phyloP scores from a whole-genome alignment of 2,329 filamentous ascomycete species.

The Proliferodiscus dingleyae region DNA sequence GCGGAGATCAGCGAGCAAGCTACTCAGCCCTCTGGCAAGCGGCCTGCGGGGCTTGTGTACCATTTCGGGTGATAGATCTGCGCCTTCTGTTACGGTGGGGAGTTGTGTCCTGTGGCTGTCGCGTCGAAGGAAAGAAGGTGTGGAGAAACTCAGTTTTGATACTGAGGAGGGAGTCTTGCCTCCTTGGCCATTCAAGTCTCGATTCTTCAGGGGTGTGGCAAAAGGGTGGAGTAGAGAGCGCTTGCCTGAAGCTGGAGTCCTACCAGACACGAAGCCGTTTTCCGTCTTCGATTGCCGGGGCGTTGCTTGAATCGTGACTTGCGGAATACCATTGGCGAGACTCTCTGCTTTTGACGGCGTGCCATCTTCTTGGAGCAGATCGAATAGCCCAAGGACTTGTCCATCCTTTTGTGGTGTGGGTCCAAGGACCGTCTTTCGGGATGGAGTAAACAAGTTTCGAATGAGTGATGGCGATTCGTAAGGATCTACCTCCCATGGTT shows the following conservation, averaged over 20 bases:
- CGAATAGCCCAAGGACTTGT: slow-evolving; percentile 71
- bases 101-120: slow-evolving; percentile 39
- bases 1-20: slow-evolving; percentile 65
- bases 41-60: slow-evolving; percentile 53
- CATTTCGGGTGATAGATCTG: slow-evolving; percentile 40
- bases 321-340: slow-evolving; percentile 23
- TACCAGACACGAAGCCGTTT: slow-evolving; percentile 16
- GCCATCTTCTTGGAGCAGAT: slow-evolving; percentile 53
- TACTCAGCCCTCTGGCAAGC: slow-evolving; percentile 66
- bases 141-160: slow-evolving; percentile 57
- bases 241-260: slow-evolving; percentile 51
- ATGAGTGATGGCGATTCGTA: slow-evolving; percentile 52
- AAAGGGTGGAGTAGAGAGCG: slow-evolving; percentile 58
- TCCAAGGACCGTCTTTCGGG: slow-evolving; percentile 58
- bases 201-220: slow-evolving; percentile 57
- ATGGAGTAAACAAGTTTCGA: slow-evolving; percentile 56
- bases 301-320: slow-evolving; percentile 35
- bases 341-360: slow-evolving; percentile 25
- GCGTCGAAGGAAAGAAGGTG: slow-evolving; percentile 65
- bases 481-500: slow-evolving; percentile 38
- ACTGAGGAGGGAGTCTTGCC: slow-evolving; percentile 45
- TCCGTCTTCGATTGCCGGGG: slow-evolving; percentile 27
- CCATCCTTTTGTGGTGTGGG: slow-evolving; percentile 79
- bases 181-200: slow-evolving; percentile 35
- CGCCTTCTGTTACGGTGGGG: slow-evolving; percentile 52